Percentiles rank a stretch among this genome's conserved stretches.
These are phyloP conservation scores for Polyrhizophydium stewartii DNA, from an alignment of 371 early-diverging fungal species.

Conservation along the genomic window DNA sequence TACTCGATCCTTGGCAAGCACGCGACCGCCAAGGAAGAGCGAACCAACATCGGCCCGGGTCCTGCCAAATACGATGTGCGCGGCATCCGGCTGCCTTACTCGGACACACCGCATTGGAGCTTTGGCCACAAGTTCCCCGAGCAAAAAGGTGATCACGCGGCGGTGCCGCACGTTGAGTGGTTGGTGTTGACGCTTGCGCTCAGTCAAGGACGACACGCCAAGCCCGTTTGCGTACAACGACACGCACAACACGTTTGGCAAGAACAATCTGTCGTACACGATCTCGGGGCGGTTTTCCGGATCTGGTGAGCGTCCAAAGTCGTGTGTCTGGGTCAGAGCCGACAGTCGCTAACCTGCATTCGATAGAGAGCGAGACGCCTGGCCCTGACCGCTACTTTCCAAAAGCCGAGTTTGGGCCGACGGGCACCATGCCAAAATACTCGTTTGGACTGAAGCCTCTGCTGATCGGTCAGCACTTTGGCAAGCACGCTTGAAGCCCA, in stretches of 20 bases:
- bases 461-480: too few species aligned
- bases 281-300: conserved; percentile 25
- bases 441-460: conserved; percentile 36
- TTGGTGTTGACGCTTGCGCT: conserved; percentile 3
- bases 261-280: conserved; percentile 23
- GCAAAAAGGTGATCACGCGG: neutral
- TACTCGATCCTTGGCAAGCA: conserved; percentile 43
- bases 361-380: conserved; percentile 24
- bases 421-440: conserved; percentile 30
- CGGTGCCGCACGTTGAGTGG: too few species aligned
- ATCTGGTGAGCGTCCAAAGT: neutral
- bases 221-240: conserved; percentile 29
- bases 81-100: conserved; percentile 15
- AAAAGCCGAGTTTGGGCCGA: conserved; percentile 8
- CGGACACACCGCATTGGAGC: conserved; percentile 34
- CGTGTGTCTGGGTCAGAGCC: neutral
- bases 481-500: too few species aligned
- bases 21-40: conserved; percentile 3
- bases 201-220: conserved; percentile 21
- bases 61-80: conserved; percentile 28
- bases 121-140: conserved; percentile 20
- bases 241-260: conserved; percentile 20
- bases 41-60: conserved; percentile 24
- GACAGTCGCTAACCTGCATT: neutral
- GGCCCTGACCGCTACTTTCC: conserved; percentile 37